Evolutionary conservation across 495 filamentous ascomycete genomes (phyloP), one percentile per base, ranked within the genome.

Genomic region (Lasiosphaeriaceae sp.): DNA sequence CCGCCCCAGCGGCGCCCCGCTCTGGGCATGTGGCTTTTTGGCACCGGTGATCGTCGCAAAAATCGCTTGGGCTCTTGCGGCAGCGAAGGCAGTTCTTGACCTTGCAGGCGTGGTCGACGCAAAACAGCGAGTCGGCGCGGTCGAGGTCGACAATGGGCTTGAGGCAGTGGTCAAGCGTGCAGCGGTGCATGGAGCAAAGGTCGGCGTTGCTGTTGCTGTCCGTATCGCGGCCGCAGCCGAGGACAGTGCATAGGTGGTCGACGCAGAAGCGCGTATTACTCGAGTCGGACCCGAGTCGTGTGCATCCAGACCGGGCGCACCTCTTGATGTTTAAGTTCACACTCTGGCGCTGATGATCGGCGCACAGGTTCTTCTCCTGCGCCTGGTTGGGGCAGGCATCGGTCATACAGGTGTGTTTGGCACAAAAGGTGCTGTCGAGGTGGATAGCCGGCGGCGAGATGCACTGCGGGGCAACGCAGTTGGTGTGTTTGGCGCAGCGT

Each of bases 391-490:
- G n/a, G 26, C 57, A 60, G 19, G 11, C 35, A 1, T 19, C 43
- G 47, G 11, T 17, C 4, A n/a, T 41, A 46, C 57, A 60, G 6
- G 57, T 60, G 52, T 60, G 57, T 6, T 23, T 14, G 1, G 34
- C 1, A 23, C 57, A 60, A 47, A 48, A 52, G 41, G 20, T 43
- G 57, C 57, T 60, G 47, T 47, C 7, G 9, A 16, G 20, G n/a
- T 26, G 21, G 12, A 11, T 11, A 35, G 52, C 48, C 1, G 58
- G 58, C 11, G 14, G 11, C 5, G 47, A 47, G 1, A 41, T 20
- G 43, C 58, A 61, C 5, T 51, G 19, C 19, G 41, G 54, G 22
- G 53, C 58, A 11, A 41, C 58, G 43, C 58, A 61, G 9, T 50
- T 22, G 44, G 51, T 37, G 37, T 61, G 58, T 0, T 37, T 19